Evolutionary conservation across 1,284 basidiomycete genomes (phyloP).

Genomic region (Leccinum proximum): DNA sequence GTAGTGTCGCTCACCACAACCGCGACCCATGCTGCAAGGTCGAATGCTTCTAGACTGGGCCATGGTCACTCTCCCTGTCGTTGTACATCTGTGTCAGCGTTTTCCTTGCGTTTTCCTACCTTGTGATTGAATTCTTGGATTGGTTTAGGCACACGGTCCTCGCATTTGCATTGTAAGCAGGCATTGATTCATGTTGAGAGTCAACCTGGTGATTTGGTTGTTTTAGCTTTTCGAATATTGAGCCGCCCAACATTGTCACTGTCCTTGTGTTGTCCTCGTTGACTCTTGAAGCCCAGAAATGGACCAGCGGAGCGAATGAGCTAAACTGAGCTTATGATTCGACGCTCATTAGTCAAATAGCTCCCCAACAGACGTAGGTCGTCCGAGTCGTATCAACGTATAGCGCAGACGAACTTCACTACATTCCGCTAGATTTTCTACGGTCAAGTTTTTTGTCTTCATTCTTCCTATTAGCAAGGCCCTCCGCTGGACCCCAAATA

Average conservation of each 20-base stretch:
- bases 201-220: not conserved
- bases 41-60: not conserved
- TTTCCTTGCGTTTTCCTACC: not conserved
- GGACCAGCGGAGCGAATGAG: not conserved
- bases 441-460: not conserved
- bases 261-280: not conserved
- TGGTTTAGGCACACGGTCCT: not conserved
- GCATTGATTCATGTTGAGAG: not conserved
- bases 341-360: not conserved
- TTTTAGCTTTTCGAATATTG: not conserved
- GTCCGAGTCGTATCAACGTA: not conserved
- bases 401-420: not conserved
- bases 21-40: not conserved
- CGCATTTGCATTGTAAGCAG: not conserved
- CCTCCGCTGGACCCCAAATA: too few relatives aligned
- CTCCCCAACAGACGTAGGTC: not conserved
- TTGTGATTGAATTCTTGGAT: not conserved
- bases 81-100: not conserved
- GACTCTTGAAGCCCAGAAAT: not conserved
- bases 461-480: not conserved
- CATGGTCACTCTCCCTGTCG: not conserved
- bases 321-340: not conserved
- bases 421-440: not conserved
- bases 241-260: not conserved
- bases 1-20: too few relatives aligned